phyloP scores from a whole-genome alignment of 2,329 filamentous ascomycete genomes.

The Ophiocordyceps polyrhachis-furcata region DNA sequence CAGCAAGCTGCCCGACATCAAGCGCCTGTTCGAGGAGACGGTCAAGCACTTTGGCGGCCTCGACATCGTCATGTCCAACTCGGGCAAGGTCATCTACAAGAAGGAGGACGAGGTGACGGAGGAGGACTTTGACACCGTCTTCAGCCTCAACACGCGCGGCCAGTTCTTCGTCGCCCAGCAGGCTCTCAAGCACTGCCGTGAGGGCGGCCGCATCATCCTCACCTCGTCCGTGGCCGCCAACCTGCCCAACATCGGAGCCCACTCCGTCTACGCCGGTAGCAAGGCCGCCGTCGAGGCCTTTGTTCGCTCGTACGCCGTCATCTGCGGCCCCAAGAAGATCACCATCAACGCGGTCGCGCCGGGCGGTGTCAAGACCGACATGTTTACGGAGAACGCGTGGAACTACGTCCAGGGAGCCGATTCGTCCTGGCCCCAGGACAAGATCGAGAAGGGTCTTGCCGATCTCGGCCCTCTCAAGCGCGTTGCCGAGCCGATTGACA shows the following conservation, averaged over 20 bases:
- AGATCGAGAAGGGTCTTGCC: slow-evolving; percentile 1
- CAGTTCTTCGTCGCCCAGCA: slow-evolving; percentile 58
- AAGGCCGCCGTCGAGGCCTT: slow-evolving; percentile 66
- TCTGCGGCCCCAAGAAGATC: slow-evolving; percentile 48
- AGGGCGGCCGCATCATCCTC: slow-evolving; percentile 51
- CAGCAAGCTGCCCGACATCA: slow-evolving; percentile 42
- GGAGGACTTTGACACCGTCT: slow-evolving; percentile 54
- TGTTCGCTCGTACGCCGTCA: slow-evolving; percentile 54
- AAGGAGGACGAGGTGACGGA: slow-evolving; percentile 49
- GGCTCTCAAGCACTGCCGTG: slow-evolving; percentile 44
- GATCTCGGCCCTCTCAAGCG: slow-evolving; percentile 25
- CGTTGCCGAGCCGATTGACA: slow-evolving; percentile 43
- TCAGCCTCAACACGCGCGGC: slow-evolving; percentile 47
- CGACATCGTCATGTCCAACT: slow-evolving; percentile 54
- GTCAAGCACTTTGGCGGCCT: slow-evolving; percentile 45
- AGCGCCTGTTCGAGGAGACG: slow-evolving; percentile 42
- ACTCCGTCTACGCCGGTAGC: slow-evolving; percentile 54
- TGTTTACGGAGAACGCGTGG: slow-evolving; percentile 21
- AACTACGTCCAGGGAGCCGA: slow-evolving; percentile 40
- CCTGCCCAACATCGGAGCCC: slow-evolving; percentile 40
- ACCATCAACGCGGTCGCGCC: slow-evolving; percentile 50
- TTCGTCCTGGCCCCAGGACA: slow-evolving; percentile 31
- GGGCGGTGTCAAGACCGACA: slow-evolving; percentile 48
- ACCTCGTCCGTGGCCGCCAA: slow-evolving; percentile 18
- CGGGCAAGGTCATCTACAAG: slow-evolving; percentile 48